A percentile compares a stretch with the other conserved stretches of the same genome.
Evolutionary conservation across 495 filamentous ascomycete species (phyloP).

Genomic region (Podospora anserina): DNA sequence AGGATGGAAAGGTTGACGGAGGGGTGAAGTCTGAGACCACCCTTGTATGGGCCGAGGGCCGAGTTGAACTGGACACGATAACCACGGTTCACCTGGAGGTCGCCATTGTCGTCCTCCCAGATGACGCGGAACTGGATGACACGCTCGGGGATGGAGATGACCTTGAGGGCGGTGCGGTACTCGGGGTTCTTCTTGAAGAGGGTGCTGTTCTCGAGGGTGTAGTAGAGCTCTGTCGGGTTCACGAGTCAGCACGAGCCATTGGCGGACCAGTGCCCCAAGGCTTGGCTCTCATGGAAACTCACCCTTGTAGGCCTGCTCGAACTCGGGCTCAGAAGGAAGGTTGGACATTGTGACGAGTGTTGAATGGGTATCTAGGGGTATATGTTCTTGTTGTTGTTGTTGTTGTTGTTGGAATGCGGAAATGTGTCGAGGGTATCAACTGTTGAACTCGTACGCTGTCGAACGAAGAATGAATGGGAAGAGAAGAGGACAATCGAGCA

Average conservation of each 20-base stretch:
- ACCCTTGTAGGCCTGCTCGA: slow-evolving; percentile 99
- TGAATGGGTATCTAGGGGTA: slow-evolving; percentile 10
- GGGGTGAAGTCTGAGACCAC: slow-evolving; percentile 92
- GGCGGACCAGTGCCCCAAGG: not conserved
- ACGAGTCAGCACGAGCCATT: slow-evolving; percentile 11
- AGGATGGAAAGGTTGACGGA: slow-evolving; percentile 95
- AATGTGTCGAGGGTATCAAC: slow-evolving; percentile 14
- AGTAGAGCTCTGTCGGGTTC: slow-evolving; percentile 70
- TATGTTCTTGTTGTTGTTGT: not conserved
- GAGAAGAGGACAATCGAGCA: slow-evolving; percentile 7
- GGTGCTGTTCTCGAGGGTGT: slow-evolving; percentile 86
- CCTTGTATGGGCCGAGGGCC: slow-evolving; percentile 96
- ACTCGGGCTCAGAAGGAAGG: slow-evolving; percentile 87
- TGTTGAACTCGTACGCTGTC: slow-evolving; percentile 14
- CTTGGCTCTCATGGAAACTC: slow-evolving; percentile 4
- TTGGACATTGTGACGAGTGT: slow-evolving; percentile 65
- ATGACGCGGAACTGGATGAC: slow-evolving; percentile 95
- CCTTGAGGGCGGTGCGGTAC: slow-evolving; percentile 82
- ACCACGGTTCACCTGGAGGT: slow-evolving; percentile 91
- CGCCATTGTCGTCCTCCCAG: slow-evolving; percentile 90
- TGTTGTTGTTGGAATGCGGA: slow-evolving; percentile 7
- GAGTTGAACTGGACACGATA: slow-evolving; percentile 99
- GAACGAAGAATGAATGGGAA: slow-evolving; percentile 13
- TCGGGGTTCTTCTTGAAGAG: slow-evolving; percentile 93
- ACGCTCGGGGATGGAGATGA: slow-evolving; percentile 91